Evolutionary conservation across 768 basidiomycete genomes (phyloP).

Genomic region (Daedalea quercina): DNA sequence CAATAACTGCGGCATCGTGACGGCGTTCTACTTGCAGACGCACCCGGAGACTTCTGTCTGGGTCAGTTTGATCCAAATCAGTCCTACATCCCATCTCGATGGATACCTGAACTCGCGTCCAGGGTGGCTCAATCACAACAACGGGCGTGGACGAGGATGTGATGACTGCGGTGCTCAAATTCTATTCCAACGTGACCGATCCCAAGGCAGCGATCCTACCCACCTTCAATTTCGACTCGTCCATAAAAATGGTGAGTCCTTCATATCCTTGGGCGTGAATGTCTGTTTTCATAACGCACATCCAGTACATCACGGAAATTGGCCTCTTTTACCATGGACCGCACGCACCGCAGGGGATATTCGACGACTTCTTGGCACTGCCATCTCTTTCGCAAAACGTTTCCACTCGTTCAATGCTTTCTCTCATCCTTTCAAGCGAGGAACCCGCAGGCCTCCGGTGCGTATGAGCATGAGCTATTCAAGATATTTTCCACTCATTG

Average conservation of each 20-base stretch:
- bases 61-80: slow-evolving; percentile 34
- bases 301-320: slow-evolving; percentile 1
- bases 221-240: slow-evolving; percentile 31
- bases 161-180: slow-evolving; percentile 33
- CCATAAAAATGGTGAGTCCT: slow-evolving; percentile 26
- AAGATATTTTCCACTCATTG: too few species aligned
- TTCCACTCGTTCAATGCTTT: slow-evolving; percentile 32
- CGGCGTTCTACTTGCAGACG: slow-evolving; percentile 46
- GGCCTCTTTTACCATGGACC: slow-evolving; percentile 52
- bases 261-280: neutral
- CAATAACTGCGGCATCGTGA: slow-evolving; percentile 66
- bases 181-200: slow-evolving; percentile 35
- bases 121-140: slow-evolving; percentile 45
- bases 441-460: neutral
- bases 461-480: neutral
- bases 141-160: slow-evolving; percentile 14
- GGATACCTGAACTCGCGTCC: neutral
- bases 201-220: slow-evolving; percentile 46
- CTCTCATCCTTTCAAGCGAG: slow-evolving; percentile 32
- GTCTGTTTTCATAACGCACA: neutral
- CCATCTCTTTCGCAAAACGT: slow-evolving; percentile 33
- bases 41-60: slow-evolving; percentile 52
- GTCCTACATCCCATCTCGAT: neutral
- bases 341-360: slow-evolving; percentile 38
- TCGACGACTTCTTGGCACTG: slow-evolving; percentile 46